phyloP scores from a whole-genome alignment of 164 flowering plant species.

The Magnolia officinalis region DNA sequence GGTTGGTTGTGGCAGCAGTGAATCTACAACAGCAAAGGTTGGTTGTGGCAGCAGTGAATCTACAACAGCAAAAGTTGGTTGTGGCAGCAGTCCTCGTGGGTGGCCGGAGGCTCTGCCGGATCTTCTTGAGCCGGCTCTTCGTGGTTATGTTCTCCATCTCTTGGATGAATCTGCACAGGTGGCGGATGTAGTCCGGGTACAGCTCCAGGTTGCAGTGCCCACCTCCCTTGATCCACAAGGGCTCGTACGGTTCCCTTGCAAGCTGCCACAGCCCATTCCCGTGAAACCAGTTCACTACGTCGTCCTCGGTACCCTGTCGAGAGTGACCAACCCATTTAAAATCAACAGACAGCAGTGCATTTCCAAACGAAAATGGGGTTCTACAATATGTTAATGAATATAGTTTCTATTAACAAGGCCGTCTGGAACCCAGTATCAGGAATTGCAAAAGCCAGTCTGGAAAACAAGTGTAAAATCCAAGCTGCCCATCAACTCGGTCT shows the following conservation, averaged over 20 bases:
- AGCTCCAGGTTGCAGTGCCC: conserved; percentile 97
- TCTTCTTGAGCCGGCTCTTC: conserved; percentile 55
- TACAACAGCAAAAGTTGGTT: conserved; percentile 4
- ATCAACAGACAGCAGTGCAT: not conserved
- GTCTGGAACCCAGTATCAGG: not conserved
- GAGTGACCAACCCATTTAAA: not conserved
- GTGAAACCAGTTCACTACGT: conserved; percentile 85
- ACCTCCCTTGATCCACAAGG: conserved; percentile 94
- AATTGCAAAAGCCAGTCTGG: not conserved
- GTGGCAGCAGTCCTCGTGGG: conserved; percentile 13
- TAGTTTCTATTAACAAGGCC: not conserved
- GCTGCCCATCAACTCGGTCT: not conserved
- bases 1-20: not conserved
- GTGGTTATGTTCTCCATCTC: conserved; percentile 86
- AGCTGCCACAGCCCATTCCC: conserved; percentile 80
- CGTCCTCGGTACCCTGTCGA: conserved; percentile 92
- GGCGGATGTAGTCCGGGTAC: conserved; percentile 90
- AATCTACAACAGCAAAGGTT: not conserved
- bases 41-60: not conserved
- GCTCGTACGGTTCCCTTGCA: conserved; percentile 85
- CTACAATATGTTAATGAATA: not conserved
- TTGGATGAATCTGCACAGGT: conserved; percentile 59
- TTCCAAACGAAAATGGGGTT: not conserved
- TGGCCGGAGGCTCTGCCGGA: conserved; percentile 37
- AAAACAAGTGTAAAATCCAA: not conserved